These are phyloP conservation scores for Candida lessepsii DNA, from an alignment of 805 yeast genomes.

Conservation along the genomic window DNA sequence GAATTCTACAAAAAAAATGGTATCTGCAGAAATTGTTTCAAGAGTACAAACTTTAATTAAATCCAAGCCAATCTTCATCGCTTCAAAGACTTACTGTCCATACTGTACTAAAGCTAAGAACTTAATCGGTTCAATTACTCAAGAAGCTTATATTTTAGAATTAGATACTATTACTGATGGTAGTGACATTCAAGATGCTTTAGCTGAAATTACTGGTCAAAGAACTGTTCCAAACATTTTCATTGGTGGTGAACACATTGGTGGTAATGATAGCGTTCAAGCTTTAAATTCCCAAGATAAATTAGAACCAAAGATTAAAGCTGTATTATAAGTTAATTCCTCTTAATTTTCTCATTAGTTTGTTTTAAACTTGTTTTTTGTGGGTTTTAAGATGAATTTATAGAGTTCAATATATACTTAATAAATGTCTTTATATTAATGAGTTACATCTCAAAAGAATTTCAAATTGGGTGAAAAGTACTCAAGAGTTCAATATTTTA, in stretches of 20 bases:
- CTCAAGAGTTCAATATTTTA: too few species aligned
- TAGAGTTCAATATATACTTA: background rate
- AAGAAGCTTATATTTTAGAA: conserved; percentile 54
- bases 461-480: too few species aligned
- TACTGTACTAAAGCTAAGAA: conserved; percentile 43
- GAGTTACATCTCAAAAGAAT: too few species aligned
- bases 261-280: conserved; percentile 92
- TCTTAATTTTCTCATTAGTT: background rate
- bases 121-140: conserved; percentile 31
- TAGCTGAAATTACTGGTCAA: conserved; percentile 79
- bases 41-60: conserved; percentile 65
- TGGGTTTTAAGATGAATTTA: too few species aligned
- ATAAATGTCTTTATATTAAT: too few species aligned
- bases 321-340: conserved; percentile 30
- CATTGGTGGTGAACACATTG: conserved; percentile 88
- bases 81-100: conserved; percentile 62
- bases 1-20: conserved; percentile 35
- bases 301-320: conserved; percentile 46
- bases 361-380: background rate
- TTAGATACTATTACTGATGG: conserved; percentile 67
- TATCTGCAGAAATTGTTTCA: conserved; percentile 53
- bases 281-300: conserved; percentile 60
- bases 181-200: conserved; percentile 74
- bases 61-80: conserved; percentile 69
- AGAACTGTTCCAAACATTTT: conserved; percentile 91